phyloP scores from a whole-genome alignment of 2,329 filamentous ascomycete species.

The Daldinia sp. region DNA sequence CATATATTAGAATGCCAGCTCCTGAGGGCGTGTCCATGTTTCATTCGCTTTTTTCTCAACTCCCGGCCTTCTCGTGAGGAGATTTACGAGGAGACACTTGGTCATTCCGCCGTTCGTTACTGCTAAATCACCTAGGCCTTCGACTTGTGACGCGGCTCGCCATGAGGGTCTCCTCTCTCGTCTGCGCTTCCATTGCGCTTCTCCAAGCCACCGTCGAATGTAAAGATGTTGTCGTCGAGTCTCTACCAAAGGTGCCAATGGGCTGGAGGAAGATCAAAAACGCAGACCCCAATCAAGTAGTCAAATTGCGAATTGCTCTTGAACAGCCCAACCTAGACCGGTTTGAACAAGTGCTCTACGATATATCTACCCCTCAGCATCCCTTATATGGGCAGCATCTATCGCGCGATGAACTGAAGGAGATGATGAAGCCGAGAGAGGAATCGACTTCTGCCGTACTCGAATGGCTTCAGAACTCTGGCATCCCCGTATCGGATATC shows the following conservation, averaged over 20 bases:
- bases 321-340: constrained; percentile 56
- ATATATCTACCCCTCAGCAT: constrained; percentile 68
- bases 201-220: constrained; percentile 33
- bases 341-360: constrained; percentile 66
- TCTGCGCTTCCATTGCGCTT: constrained; percentile 36
- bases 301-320: constrained; percentile 60
- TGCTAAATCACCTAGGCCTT: not conserved
- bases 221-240: constrained; percentile 49
- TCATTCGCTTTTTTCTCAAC: constrained; percentile 5
- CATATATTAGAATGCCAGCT: constrained; percentile 16
- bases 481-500: constrained; percentile 59
- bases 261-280: constrained; percentile 51
- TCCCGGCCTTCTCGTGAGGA: not conserved
- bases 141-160: constrained; percentile 4
- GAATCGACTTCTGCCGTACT: constrained; percentile 59
- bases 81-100: constrained; percentile 21
- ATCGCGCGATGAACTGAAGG: constrained; percentile 63
- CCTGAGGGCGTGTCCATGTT: not conserved
- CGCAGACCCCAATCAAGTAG: constrained; percentile 49
- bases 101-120: not conserved
- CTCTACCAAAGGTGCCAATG: constrained; percentile 47
- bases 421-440: constrained; percentile 44
- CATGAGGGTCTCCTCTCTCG: constrained; percentile 37
- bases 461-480: constrained; percentile 62
- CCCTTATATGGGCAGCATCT: constrained; percentile 68